These are phyloP conservation scores for Gliomastix tumulicola DNA, from an alignment of 2,329 filamentous ascomycete species.

Conservation along the genomic window DNA sequence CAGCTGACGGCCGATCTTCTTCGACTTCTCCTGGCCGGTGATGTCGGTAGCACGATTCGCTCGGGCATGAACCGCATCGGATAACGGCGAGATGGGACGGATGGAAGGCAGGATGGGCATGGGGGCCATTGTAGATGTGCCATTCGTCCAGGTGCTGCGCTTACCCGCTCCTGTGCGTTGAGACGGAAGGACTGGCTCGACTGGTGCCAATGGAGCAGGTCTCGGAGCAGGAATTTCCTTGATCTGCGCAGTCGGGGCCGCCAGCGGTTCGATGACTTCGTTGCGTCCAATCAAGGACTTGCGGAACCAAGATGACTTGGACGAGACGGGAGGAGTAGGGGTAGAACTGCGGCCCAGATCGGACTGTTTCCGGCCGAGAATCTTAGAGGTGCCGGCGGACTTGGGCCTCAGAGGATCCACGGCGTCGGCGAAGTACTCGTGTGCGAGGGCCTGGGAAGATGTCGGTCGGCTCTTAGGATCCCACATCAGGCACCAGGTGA, in stretches of 20 bases:
- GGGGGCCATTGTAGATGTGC: constrained; percentile 63
- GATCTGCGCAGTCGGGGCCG: constrained; percentile 29
- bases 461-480: constrained; percentile 89
- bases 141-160: constrained; percentile 89
- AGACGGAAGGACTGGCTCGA: not conserved
- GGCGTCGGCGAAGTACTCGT: constrained; percentile 91
- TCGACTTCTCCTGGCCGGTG: constrained; percentile 57
- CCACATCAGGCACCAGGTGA: constrained; percentile 99
- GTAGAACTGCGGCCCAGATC: constrained; percentile 60
- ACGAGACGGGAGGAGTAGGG: constrained; percentile 52
- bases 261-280: constrained; percentile 57
- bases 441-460: constrained; percentile 85
- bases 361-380: constrained; percentile 85
- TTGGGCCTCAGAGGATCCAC: constrained; percentile 89
- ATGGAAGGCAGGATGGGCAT: constrained; percentile 97
- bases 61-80: constrained; percentile 85
- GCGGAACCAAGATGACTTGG: constrained; percentile 94
- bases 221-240: constrained; percentile 40
- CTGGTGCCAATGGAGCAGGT: constrained; percentile 32
- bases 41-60: constrained; percentile 55
- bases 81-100: constrained; percentile 90
- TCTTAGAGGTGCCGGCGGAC: constrained; percentile 68
- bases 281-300: constrained; percentile 84
- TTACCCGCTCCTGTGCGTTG: constrained; percentile 54
- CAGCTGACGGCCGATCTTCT: constrained; percentile 92